Base-by-base conservation (phyloP, 345 rosid species). In the Pugionium dolabratum region DNA sequence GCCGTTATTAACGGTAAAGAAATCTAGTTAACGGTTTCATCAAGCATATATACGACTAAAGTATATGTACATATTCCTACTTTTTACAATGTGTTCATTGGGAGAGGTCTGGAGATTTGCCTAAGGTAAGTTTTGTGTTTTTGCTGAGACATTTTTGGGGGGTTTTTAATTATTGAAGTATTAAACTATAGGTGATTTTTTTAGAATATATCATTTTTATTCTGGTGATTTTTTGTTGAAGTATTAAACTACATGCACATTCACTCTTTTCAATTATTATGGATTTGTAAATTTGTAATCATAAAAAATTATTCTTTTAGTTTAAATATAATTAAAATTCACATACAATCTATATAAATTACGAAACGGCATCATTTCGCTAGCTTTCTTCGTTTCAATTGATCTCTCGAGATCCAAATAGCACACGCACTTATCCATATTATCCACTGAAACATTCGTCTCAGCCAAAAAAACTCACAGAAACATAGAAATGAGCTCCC, bases 401-500 rank as follows among this genome's bases (percentile, higher is more conserved):
- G 57, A 42, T 18, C 18, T 53, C 53, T 39, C 41, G 34, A 32
- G 48, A 47, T 70, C 61, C 56, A 62, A 62, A 70, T n/a, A 51
- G 43, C 28, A 62, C 18, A 18, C 18, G 18, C 31, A 34, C 54
- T 53, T 63, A 71, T 64, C 75, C 47, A 29, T 42, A 49, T 45
- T 67, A 73, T 74, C 73, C 77, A 67, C 45, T 46, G 34, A 25
- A 11, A 6, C 75, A 46, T 43, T 53, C 18, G 18, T 59, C 63
- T 53, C 60, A 31, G 60, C 71, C 2, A 60, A 59, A n/a, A n/a
- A 18, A 47, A 11, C 2, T 57, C 42, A 64, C 28, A 48, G 42
- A 66, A 42, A 41, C 41, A 34, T 29, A 6, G 18, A 18, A 27
- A 76, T 83, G 84, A 72, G 62, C 62, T 39, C 69, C 50, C 79